phyloP scores from a whole-genome alignment of 2,329 filamentous ascomycete species.

The Cladobotryum protrusum region DNA sequence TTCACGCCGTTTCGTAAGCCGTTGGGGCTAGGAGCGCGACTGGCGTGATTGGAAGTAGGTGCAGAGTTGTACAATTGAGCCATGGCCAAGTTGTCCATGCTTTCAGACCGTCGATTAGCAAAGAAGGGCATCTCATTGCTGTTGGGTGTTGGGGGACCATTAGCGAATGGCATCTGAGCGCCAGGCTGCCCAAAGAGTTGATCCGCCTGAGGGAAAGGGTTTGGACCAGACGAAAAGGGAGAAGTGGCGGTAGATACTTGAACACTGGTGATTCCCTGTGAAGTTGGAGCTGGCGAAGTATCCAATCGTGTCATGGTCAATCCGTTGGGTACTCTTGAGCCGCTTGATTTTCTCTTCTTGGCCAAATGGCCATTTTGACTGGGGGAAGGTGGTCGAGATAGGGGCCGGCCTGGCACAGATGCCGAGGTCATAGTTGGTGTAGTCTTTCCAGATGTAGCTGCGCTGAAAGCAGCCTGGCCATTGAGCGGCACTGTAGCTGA shows the following conservation, averaged over 20 bases:
- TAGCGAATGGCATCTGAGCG: slow-evolving; percentile 40
- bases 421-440: slow-evolving; percentile 22
- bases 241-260: slow-evolving; percentile 41
- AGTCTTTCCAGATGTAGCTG: slow-evolving; percentile 26
- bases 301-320: slow-evolving; percentile 80
- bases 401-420: slow-evolving; percentile 24
- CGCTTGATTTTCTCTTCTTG: slow-evolving; percentile 79
- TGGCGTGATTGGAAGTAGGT: slow-evolving; percentile 65
- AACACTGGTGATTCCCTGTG: slow-evolving; percentile 28
- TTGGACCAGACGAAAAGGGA: slow-evolving; percentile 46
- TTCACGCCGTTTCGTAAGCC: slow-evolving; percentile 42
- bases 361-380: slow-evolving; percentile 57
- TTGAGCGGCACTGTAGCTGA: slow-evolving; percentile 52
- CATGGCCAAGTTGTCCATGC: slow-evolving; percentile 58
- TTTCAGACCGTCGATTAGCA: slow-evolving; percentile 52
- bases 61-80: slow-evolving; percentile 61
- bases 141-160: slow-evolving; percentile 60
- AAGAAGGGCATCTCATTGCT: slow-evolving; percentile 54
- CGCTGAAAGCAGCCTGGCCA: slow-evolving; percentile 31
- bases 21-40: slow-evolving; percentile 70
- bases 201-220: slow-evolving; percentile 39
- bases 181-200: slow-evolving; percentile 39
- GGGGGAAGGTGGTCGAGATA: slow-evolving; percentile 71
- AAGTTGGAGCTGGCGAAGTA: slow-evolving; percentile 39
- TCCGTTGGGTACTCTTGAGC: slow-evolving; percentile 63